phyloP scores from a whole-genome alignment of 73 alveolate genomes.

The Tetrahymena borealis region DNA sequence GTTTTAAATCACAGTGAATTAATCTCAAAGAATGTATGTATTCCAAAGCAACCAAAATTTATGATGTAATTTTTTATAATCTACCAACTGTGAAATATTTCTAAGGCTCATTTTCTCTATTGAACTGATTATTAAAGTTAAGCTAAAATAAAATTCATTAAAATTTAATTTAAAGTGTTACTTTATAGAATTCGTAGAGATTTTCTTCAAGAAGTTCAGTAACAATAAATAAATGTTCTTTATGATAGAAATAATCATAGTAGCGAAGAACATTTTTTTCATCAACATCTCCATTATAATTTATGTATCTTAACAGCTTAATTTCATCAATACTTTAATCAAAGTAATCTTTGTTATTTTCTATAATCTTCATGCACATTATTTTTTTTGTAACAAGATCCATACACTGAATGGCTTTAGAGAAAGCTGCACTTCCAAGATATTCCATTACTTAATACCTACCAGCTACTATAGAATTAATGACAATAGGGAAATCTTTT shows the following conservation, averaged over 20 bases:
- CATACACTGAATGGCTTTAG: slow-evolving; percentile 94
- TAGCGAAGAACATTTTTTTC: slow-evolving; percentile 60
- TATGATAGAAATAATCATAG: slow-evolving; percentile 59
- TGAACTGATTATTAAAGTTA: slow-evolving; percentile 34
- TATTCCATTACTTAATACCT: slow-evolving; percentile 96
- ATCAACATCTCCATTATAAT: slow-evolving; percentile 94
- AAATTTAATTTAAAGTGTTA: neutral
- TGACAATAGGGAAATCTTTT: slow-evolving; percentile 91
- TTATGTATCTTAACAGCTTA: slow-evolving; percentile 92
- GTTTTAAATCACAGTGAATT: slow-evolving; percentile 42
- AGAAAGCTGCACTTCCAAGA: slow-evolving; percentile 99
- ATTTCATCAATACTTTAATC: slow-evolving; percentile 98
- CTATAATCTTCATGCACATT: slow-evolving; percentile 98
- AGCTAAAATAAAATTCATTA: neutral
- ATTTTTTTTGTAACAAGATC: slow-evolving; percentile 90
- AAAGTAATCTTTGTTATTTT: slow-evolving; percentile 97
- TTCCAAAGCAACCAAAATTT: slow-evolving; percentile 56
- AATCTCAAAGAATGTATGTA: slow-evolving; percentile 53
- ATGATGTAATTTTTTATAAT: slow-evolving; percentile 55
- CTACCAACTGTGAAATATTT: slow-evolving; percentile 79
- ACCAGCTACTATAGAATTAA: slow-evolving; percentile 90
- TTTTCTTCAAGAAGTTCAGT: slow-evolving; percentile 97
- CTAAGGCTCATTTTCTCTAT: slow-evolving; percentile 86
- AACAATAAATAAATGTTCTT: slow-evolving; percentile 95
- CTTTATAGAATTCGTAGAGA: slow-evolving; percentile 95